Conservation (phyloP, 768 basidiomycete genomes). For the Amanita pallidorosea region DNA sequence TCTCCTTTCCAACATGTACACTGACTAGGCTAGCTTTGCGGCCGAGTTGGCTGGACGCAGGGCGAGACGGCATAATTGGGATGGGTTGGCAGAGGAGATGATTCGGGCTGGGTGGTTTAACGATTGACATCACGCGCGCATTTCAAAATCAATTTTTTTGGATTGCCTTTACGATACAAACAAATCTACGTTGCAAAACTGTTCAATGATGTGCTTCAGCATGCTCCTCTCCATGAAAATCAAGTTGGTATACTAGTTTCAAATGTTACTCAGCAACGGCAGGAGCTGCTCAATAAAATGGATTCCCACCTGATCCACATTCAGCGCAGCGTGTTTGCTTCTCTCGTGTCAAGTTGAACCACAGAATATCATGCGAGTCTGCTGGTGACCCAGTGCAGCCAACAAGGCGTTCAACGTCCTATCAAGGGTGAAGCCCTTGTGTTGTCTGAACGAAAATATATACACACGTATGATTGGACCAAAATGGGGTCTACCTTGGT, state of each 20-base stretch:
- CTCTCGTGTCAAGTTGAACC: constrained; percentile 63
- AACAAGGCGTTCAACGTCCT: constrained; percentile 78
- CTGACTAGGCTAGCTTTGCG: constrained; percentile 47
- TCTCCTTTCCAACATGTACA: neutral
- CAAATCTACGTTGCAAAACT: constrained; percentile 7
- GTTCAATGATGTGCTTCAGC: constrained; percentile 36
- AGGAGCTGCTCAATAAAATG: neutral
- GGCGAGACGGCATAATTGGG: constrained; percentile 51
- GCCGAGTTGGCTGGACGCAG: constrained; percentile 76
- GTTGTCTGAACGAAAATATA: constrained; percentile 2
- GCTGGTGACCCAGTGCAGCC: constrained; percentile 94
- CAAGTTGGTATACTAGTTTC: constrained; percentile 56
- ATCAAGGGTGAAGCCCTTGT: constrained; percentile 2
- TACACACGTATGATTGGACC: constrained; percentile 76
- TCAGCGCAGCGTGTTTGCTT: constrained; percentile 78
- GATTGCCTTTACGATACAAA: too few relatives aligned
- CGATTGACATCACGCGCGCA: neutral
- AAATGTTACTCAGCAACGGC: neutral
- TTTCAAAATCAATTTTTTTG: too few relatives aligned
- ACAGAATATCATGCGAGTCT: constrained; percentile 89
- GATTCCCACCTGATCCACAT: constrained; percentile 77
- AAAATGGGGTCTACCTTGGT: constrained; percentile 81
- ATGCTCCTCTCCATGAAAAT: constrained; percentile 54
- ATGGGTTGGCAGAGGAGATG: constrained; percentile 68
- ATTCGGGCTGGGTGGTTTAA: constrained; percentile 68